Percentiles rank a stretch among this genome's conserved stretches.
Evolutionary conservation across 208 protist species (phyloP).

Genomic region (Leishmania turanica): DNA sequence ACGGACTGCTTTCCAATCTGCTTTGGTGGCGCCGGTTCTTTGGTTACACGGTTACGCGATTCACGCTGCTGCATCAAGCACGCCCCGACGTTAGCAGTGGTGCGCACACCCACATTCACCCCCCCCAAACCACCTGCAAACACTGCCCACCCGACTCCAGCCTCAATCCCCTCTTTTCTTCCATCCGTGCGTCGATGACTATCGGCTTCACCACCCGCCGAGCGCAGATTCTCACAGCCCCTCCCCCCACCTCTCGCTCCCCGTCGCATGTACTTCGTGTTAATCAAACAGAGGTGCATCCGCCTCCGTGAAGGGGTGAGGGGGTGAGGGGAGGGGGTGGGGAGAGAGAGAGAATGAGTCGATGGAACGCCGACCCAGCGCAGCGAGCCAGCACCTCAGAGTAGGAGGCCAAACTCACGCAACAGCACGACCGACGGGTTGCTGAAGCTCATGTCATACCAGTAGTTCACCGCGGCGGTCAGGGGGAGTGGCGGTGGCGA

Average conservation of each 20-base stretch:
- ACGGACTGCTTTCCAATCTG: background rate
- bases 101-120: background rate
- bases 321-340: background rate
- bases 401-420: constrained; percentile 79
- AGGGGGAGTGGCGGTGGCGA: constrained; percentile 51
- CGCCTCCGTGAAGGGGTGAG: background rate
- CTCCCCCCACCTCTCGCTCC: background rate
- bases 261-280: background rate
- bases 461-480: constrained; percentile 93
- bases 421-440: constrained; percentile 85
- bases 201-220: background rate
- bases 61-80: background rate
- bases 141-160: background rate
- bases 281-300: background rate
- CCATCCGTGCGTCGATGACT: background rate
- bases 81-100: background rate
- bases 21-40: background rate
- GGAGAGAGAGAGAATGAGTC: background rate
- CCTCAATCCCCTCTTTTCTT: background rate
- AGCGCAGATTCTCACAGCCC: background rate
- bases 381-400: constrained; percentile 33
- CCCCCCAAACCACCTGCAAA: background rate
- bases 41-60: background rate
- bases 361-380: background rate
- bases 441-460: constrained; percentile 92